phyloP scores from a whole-genome alignment of 1,284 basidiomycete genomes.

The Pisolithus thermaeus region DNA sequence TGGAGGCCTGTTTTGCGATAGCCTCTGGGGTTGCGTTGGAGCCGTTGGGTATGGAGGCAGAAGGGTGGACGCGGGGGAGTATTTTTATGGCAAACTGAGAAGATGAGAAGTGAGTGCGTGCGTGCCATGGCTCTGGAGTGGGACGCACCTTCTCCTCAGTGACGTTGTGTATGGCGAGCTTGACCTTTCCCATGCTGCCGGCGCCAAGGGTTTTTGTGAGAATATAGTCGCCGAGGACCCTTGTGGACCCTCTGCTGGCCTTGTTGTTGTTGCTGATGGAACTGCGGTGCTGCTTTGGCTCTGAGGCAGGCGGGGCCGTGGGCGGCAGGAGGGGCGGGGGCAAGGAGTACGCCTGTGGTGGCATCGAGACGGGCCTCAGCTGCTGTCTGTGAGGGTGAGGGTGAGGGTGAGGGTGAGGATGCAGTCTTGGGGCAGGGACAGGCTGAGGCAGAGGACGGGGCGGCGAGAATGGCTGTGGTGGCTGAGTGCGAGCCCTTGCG shows the following conservation, averaged over 20 bases:
- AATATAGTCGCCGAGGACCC: slow-evolving; percentile 89
- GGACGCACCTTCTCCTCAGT: slow-evolving; percentile 86
- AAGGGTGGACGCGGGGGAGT: slow-evolving; percentile 75
- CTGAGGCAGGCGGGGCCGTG: slow-evolving; percentile 25
- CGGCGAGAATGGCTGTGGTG: slow-evolving; percentile 8
- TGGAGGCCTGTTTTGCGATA: slow-evolving; percentile 75
- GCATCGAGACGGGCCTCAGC: slow-evolving; percentile 54
- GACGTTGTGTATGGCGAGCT: slow-evolving; percentile 86
- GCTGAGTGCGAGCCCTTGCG: slow-evolving; percentile 24
- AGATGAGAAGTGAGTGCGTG: slow-evolving; percentile 3
- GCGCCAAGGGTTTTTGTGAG: slow-evolving; percentile 96
- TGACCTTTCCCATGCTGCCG: slow-evolving; percentile 99
- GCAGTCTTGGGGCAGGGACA: slow-evolving; percentile 7
- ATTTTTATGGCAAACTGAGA: slow-evolving; percentile 94
- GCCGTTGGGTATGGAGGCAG: slow-evolving; percentile 41
- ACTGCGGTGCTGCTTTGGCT: slow-evolving; percentile 31
- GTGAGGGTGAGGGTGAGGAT: slow-evolving; percentile 22
- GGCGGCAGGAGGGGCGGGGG: slow-evolving; percentile 13
- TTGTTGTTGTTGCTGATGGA: slow-evolving; percentile 22
- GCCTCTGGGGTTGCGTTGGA: slow-evolving; percentile 47
- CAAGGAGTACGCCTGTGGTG: slow-evolving; percentile 46
- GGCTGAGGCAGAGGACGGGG: slow-evolving; percentile 20
- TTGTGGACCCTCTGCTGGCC: slow-evolving; percentile 39
- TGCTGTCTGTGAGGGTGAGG: slow-evolving; percentile 40
- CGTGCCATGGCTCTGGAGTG: not conserved